Evolutionary conservation across 2,329 filamentous ascomycete genomes (phyloP).

Genomic region (Penicillium sp.): DNA sequence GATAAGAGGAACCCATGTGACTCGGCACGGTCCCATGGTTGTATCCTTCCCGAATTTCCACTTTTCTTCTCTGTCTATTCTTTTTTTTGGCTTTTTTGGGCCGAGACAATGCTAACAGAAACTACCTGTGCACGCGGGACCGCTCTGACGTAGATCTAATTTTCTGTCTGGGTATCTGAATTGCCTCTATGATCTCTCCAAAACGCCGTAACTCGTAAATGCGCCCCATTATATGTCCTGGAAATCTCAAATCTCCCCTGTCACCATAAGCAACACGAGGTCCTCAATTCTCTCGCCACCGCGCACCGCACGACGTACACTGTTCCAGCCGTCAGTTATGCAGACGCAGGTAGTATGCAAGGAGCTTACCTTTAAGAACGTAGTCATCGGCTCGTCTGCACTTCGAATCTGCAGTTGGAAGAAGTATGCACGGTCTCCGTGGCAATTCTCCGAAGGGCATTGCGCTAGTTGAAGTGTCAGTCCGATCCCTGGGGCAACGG

Average conservation of each 20-base stretch:
- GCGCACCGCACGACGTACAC: conserved; percentile 45
- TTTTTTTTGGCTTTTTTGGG: background rate
- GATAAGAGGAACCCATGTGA: background rate
- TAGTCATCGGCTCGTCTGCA: conserved; percentile 98
- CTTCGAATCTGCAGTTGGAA: conserved; percentile 97
- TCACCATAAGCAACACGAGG: background rate
- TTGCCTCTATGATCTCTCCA: background rate
- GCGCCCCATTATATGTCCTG: conserved; percentile 1
- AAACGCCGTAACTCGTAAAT: conserved; percentile 1
- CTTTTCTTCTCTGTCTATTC: background rate
- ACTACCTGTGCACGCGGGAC: conserved; percentile 5
- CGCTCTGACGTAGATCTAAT: conserved; percentile 13
- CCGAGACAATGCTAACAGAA: background rate
- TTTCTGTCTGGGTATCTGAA: conserved; percentile 6
- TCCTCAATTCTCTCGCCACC: conserved; percentile 48
- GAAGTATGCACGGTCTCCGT: conserved; percentile 81
- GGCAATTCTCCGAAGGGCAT: conserved; percentile 76
- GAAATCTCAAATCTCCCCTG: background rate
- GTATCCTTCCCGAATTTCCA: conserved; percentile 8
- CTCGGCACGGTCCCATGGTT: conserved; percentile 11
- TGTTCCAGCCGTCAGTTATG: conserved; percentile 27
- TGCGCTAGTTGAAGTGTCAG: conserved; percentile 52
- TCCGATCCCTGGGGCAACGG: background rate
- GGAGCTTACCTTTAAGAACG: conserved; percentile 72
- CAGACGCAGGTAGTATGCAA: conserved; percentile 14